These are phyloP conservation scores for Lactarius quietus DNA, from an alignment of 768 basidiomycete species.

Conservation along the genomic window DNA sequence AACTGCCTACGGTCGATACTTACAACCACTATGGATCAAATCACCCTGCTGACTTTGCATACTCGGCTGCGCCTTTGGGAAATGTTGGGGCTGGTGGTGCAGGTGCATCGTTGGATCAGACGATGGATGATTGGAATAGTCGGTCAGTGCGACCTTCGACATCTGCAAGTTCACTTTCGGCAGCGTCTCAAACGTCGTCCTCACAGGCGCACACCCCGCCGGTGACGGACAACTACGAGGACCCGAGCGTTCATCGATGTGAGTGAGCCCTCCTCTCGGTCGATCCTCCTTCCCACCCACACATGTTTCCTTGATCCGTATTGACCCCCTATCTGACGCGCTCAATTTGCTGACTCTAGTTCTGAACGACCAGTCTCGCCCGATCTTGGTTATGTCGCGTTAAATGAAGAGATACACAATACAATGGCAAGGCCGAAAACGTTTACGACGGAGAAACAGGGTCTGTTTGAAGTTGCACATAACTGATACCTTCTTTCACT, in stretches of 20 bases:
- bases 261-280: conserved; percentile 40
- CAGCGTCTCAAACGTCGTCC: conserved; percentile 71
- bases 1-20: conserved; percentile 65
- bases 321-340: conserved; percentile 17
- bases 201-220: conserved; percentile 83
- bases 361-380: conserved; percentile 68
- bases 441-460: conserved; percentile 24
- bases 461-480: conserved; percentile 22
- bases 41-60: conserved; percentile 77
- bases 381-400: conserved; percentile 79
- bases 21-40: conserved; percentile 25
- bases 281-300: background rate
- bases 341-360: conserved; percentile 28
- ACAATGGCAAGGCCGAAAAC: conserved; percentile 25
- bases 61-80: conserved; percentile 53
- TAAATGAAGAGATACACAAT: conserved; percentile 59
- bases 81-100: conserved; percentile 26
- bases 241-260: conserved; percentile 82
- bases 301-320: conserved; percentile 11
- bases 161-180: conserved; percentile 71
- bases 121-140: conserved; percentile 30
- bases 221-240: conserved; percentile 57
- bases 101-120: conserved; percentile 30
- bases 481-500: conserved; percentile 18
- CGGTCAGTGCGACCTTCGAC: conserved; percentile 69